Evolutionary conservation across 2,329 filamentous ascomycete species (phyloP), one percentile per base, ranked within the genome.

Genomic region (Rhytidhysteron rufulum): DNA sequence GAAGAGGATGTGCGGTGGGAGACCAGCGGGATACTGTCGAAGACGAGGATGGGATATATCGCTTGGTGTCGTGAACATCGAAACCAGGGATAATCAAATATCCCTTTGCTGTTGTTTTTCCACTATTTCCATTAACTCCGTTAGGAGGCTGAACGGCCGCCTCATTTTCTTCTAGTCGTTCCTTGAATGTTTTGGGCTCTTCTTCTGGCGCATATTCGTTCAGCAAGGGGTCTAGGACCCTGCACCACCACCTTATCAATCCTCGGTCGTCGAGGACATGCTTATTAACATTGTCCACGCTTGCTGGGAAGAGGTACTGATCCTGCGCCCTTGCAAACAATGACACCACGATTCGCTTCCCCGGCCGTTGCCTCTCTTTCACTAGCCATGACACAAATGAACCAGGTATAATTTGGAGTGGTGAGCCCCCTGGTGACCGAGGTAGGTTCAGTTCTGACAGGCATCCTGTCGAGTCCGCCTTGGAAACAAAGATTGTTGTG

Each of bases 221-320:
- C 9, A 95, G 66, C 3, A 96, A 72, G 0, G 86, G 85, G 57
- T 96, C 85, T 10, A 96, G 69, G 9, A 91, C 86, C 13, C 80
- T 83, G 58, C 89, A 95, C 93, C 93, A 98, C 93, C 93, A 98
- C 55, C 84, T 88, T 16, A 98, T 87, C 37, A 98, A 71, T 0
- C 86, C 88, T 22, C 89, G 77, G 55, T 98, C 93, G 54, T 95
- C 88, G 7, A 97, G 72, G 0, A 98, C 85, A 69, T 98, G 93
- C 61, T 98, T 98, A 2, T 79, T 79, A 15, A 68, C 66, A 61
- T 96, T 91, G 44, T 95, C 83, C 29, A 89, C 80, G 57, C 91
- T 97, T 0, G 88, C 88, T 0, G 93, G 90, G 60, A 97, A 98
- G 11, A 98, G 77, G 54, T 98, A 98, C 58, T 97, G 93, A 37